Percentiles rank a stretch among this genome's conserved stretches.
Evolutionary conservation across 306 rosid genomes (phyloP).

Genomic region (Potentilla sterilis): DNA sequence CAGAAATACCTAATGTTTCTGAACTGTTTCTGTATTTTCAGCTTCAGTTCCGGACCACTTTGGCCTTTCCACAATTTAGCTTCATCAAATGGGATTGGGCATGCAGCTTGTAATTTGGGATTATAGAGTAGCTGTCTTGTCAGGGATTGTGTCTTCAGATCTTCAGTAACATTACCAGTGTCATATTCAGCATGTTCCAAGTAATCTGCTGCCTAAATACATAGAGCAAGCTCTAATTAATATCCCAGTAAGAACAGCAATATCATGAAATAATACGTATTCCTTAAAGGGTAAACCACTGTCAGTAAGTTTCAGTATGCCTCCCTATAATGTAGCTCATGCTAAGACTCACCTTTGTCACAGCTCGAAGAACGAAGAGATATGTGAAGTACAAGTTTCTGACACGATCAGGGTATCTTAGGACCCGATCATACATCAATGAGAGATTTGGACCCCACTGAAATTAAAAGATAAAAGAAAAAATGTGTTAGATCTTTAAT

Average conservation of each 20-base stretch:
- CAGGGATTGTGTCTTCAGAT: slow-evolving; percentile 78
- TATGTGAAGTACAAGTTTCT: slow-evolving; percentile 86
- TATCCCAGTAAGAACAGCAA: slow-evolving; percentile 17
- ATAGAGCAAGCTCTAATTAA: slow-evolving; percentile 27
- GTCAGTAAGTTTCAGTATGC: background rate
- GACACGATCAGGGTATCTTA: slow-evolving; percentile 84
- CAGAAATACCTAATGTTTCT: slow-evolving; percentile 76
- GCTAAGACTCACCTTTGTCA: slow-evolving; percentile 69
- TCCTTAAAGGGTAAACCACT: background rate
- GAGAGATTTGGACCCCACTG: slow-evolving; percentile 93
- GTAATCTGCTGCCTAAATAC: slow-evolving; percentile 73
- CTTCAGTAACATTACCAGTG: slow-evolving; percentile 70
- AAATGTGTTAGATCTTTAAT: slow-evolving; percentile 11
- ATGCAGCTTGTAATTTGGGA: slow-evolving; percentile 85
- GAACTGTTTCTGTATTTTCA: slow-evolving; percentile 85
- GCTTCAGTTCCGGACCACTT: slow-evolving; percentile 92
- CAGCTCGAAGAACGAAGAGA: slow-evolving; percentile 96
- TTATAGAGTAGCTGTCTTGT: slow-evolving; percentile 69
- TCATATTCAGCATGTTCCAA: slow-evolving; percentile 93
- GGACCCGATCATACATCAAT: slow-evolving; percentile 76
- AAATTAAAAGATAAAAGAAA: slow-evolving; percentile 16
- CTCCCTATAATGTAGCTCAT: background rate
- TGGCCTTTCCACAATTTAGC: slow-evolving; percentile 97
- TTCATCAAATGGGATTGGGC: slow-evolving; percentile 97
- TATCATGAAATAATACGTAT: background rate